Conservation (phyloP, 441 rosid species). For the Theobroma grandiflorum region DNA sequence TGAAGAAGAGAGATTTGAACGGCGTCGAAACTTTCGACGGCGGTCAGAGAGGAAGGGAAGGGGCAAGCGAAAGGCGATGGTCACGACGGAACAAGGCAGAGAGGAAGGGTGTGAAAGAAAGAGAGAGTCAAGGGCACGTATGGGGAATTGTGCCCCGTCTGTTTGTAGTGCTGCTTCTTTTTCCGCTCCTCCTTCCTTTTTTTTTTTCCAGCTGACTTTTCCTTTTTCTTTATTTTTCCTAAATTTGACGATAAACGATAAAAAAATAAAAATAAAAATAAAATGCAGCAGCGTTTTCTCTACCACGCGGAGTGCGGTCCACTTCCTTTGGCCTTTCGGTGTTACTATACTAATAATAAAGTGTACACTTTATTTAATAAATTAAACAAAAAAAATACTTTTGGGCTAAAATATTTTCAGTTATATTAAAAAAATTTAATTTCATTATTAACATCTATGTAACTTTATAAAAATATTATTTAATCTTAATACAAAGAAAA, state of each 20-base stretch:
- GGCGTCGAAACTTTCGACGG: background rate
- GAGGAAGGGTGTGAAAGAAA: background rate
- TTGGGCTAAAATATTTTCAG: background rate
- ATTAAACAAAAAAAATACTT: background rate
- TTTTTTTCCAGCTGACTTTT: background rate
- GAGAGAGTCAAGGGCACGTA: conserved; percentile 33
- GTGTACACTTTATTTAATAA: background rate
- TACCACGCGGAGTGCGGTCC: conserved; percentile 42
- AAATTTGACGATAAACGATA: background rate
- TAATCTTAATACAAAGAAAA: too few relatives aligned
- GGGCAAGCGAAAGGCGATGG: conserved; percentile 20
- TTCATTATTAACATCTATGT: too few relatives aligned
- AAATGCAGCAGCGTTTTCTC: conserved; percentile 17
- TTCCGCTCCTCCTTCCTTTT: background rate
- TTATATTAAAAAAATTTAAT: too few relatives aligned
- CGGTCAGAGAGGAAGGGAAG: background rate
- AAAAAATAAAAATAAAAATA: background rate
- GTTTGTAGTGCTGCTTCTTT: conserved; percentile 23
- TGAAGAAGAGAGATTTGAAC: background rate
- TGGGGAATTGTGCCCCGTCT: conserved; percentile 72
- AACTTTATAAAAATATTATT: too few relatives aligned
- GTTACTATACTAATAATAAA: background rate
- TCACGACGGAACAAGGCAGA: conserved; percentile 33
- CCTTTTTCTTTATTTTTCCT: background rate
- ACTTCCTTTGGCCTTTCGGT: conserved; percentile 33